phyloP scores from a whole-genome alignment of 2,329 filamentous ascomycete genomes.

The Lachnellula subtilissima region DNA sequence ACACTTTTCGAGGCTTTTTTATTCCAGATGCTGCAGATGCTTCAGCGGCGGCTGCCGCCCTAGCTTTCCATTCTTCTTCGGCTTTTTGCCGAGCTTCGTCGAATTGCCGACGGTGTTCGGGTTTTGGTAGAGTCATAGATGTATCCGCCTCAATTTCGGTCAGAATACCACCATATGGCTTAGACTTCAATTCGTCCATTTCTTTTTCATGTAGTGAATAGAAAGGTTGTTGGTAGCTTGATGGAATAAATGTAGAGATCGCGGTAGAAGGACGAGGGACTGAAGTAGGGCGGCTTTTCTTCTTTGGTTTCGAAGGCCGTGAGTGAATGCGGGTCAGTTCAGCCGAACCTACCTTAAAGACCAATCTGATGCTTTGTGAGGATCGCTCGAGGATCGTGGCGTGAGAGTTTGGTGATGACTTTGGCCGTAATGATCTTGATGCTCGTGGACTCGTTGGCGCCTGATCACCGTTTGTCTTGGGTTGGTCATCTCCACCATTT shows the following conservation, averaged over 20 bases:
- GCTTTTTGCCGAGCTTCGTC: constrained; percentile 86
- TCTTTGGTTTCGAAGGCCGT: constrained; percentile 53
- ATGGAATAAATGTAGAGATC: constrained; percentile 29
- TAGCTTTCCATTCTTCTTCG: constrained; percentile 83
- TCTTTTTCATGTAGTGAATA: constrained; percentile 88
- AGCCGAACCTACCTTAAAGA: constrained; percentile 51
- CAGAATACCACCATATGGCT: constrained; percentile 92
- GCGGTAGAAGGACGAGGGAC: constrained; percentile 37
- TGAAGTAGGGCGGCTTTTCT: constrained; percentile 38
- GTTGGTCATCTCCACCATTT: background rate
- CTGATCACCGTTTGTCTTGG: constrained; percentile 20
- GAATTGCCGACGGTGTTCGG: constrained; percentile 78
- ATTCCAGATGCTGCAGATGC: constrained; percentile 60
- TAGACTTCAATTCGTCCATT: constrained; percentile 81
- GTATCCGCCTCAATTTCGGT: constrained; percentile 88
- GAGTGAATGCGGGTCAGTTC: constrained; percentile 58
- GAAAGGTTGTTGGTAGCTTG: constrained; percentile 68
- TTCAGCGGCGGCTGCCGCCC: constrained; percentile 57
- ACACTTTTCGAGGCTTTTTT: constrained; percentile 67
- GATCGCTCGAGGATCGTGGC: constrained; percentile 35
- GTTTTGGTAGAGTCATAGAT: constrained; percentile 74
- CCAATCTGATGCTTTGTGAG: constrained; percentile 45
- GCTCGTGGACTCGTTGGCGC: constrained; percentile 35
- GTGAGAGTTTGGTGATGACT: constrained; percentile 37
- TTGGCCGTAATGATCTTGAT: constrained; percentile 55